Conservation (phyloP, 2,329 filamentous ascomycete genomes). For the Aspergillus neoniger region DNA sequence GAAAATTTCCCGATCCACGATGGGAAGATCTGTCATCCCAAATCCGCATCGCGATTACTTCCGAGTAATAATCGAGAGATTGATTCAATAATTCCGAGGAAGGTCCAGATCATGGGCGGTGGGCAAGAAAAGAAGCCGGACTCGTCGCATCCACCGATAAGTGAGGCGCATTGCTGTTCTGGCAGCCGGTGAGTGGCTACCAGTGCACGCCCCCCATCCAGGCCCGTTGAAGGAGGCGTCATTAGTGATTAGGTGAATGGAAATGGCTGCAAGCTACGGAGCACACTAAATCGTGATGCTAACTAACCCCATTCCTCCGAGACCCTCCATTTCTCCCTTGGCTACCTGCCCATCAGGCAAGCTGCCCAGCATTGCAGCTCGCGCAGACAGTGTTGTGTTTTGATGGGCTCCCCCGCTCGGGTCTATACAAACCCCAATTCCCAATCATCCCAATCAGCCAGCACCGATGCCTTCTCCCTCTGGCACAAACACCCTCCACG, state of each 20-base stretch:
- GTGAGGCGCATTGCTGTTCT: slow-evolving; percentile 25
- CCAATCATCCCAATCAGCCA: no score
- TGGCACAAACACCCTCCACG: background rate
- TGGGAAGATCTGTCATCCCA: background rate
- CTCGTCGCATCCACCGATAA: slow-evolving; percentile 15
- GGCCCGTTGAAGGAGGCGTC: background rate
- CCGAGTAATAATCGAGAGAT: background rate
- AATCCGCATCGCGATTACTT: background rate
- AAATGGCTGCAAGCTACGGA: background rate
- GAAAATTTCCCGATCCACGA: background rate
- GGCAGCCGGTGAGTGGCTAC: slow-evolving; percentile 20
- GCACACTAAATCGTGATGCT: background rate
- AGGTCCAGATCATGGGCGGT: background rate
- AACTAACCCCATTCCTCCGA: background rate
- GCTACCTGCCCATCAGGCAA: background rate
- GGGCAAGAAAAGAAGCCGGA: background rate
- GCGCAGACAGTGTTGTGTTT: background rate
- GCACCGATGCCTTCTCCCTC: background rate
- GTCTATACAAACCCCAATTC: background rate
- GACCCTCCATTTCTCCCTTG: background rate
- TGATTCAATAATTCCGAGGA: background rate
- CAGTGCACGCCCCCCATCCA: slow-evolving; percentile 2
- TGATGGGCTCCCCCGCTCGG: background rate
- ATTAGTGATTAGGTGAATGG: background rate
- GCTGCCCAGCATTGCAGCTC: background rate